Conservation (phyloP, 1,139 yeast genomes). For the Kodamaea ohmeri region DNA sequence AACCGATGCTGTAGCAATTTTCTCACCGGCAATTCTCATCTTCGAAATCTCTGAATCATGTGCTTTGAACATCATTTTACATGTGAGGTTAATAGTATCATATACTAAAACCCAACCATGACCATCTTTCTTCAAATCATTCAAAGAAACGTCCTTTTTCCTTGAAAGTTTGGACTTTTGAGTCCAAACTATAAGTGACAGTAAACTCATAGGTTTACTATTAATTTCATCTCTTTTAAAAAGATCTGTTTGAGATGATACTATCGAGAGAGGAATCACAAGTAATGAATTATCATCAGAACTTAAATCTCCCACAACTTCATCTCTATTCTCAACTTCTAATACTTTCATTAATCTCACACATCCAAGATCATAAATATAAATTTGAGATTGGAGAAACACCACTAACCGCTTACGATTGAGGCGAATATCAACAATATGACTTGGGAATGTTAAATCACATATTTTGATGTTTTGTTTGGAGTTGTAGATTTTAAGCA, state of each 20-base stretch:
- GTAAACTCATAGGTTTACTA: slow-evolving; percentile 21
- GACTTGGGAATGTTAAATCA: slow-evolving; percentile 65
- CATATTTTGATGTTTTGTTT: slow-evolving; percentile 68
- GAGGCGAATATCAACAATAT: slow-evolving; percentile 58
- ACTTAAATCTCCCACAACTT: slow-evolving; percentile 43
- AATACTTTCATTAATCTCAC: slow-evolving; percentile 65
- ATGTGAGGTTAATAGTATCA: slow-evolving; percentile 56
- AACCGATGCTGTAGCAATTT: slow-evolving; percentile 66
- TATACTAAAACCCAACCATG: slow-evolving; percentile 52
- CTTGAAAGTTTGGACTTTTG: slow-evolving; percentile 18
- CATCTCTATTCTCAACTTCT: slow-evolving; percentile 25
- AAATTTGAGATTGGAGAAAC: slow-evolving; percentile 55
- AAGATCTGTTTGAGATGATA: slow-evolving; percentile 31
- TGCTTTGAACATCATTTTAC: slow-evolving; percentile 57
- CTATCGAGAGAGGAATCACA: slow-evolving; percentile 33
- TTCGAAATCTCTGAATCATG: slow-evolving; percentile 53
- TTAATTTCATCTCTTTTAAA: slow-evolving; percentile 19
- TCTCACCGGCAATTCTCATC: slow-evolving; percentile 49
- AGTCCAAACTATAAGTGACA: slow-evolving; percentile 21
- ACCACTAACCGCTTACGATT: slow-evolving; percentile 67
- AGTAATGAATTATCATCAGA: slow-evolving; percentile 49
- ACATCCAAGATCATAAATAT: slow-evolving; percentile 70
- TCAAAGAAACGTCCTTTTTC: slow-evolving; percentile 18
- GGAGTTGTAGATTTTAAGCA: slow-evolving; percentile 62
- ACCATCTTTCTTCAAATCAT: slow-evolving; percentile 25